A percentile compares a stretch with the other conserved stretches of the same genome.
Conservation (phyloP, 1,284 basidiomycete species). For the Ganoderma lucidum region DNA sequence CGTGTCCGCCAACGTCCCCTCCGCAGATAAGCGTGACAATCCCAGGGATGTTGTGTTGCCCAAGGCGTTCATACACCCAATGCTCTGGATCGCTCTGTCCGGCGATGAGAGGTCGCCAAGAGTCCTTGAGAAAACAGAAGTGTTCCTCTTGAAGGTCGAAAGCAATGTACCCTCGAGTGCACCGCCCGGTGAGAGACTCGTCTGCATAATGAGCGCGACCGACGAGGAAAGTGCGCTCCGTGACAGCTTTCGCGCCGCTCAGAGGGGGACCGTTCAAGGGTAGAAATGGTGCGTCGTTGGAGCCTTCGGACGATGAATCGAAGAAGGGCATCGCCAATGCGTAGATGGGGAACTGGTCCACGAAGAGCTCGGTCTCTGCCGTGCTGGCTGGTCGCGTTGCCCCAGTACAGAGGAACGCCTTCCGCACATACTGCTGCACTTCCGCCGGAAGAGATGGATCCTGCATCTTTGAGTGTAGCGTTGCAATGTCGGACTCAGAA, state of each 20-base stretch:
- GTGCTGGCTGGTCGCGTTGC: too few species aligned
- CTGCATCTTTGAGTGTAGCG: background rate
- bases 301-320: background rate
- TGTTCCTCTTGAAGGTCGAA: background rate
- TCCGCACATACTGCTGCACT: background rate
- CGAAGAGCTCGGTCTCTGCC: too few species aligned
- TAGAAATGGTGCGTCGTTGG: too few species aligned
- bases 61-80: constrained; percentile 12
- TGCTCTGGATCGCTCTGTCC: constrained; percentile 12
- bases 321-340: background rate
- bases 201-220: constrained; percentile 3
- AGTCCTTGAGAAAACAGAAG: constrained; percentile 19
- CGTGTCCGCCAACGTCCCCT: constrained; percentile 18
- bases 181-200: constrained; percentile 10
- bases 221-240: constrained; percentile 5
- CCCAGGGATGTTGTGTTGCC: background rate
- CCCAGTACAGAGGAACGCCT: background rate
- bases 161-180: constrained; percentile 17
- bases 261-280: background rate
- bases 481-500: background rate
- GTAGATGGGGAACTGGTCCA: background rate
- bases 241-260: background rate
- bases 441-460: background rate
- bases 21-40: constrained; percentile 18
- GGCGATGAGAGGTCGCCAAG: constrained; percentile 15